Percentiles rank a stretch among this genome's conserved stretches.
phyloP scores from a whole-genome alignment of 306 rosid species.

The Cucurbita pepo region DNA sequence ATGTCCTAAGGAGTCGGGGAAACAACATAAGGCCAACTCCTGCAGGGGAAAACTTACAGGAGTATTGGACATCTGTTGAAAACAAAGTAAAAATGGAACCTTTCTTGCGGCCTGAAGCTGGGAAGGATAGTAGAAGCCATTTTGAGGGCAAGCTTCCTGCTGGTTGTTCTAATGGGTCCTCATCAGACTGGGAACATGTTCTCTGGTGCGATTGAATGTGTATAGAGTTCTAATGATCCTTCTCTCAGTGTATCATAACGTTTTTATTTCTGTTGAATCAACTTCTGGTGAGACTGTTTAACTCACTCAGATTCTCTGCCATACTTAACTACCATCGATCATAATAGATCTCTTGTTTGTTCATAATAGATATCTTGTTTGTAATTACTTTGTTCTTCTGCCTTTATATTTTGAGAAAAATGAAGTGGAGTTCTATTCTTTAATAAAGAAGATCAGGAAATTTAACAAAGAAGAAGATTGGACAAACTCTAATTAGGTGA shows the following conservation, averaged over 20 bases:
- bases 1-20: conserved; percentile 24
- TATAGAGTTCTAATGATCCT: background rate
- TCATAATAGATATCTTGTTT: background rate
- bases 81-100: conserved; percentile 4
- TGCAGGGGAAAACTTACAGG: conserved; percentile 12
- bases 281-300: background rate
- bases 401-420: too few relatives aligned
- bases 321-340: background rate
- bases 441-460: too few relatives aligned
- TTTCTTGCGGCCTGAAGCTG: background rate
- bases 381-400: background rate
- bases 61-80: conserved; percentile 9
- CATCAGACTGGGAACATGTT: conserved; percentile 82
- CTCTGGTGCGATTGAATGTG: background rate
- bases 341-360: background rate
- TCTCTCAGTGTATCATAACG: background rate
- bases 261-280: background rate
- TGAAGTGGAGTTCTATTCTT: too few relatives aligned
- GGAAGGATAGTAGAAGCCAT: conserved; percentile 13
- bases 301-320: background rate
- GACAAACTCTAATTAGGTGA: too few relatives aligned
- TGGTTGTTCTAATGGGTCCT: conserved; percentile 24
- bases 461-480: too few relatives aligned
- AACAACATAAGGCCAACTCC: conserved; percentile 16
- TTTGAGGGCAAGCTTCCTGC: conserved; percentile 16